phyloP scores from a whole-genome alignment of 306 rosid species.

The Sindora glabra region DNA sequence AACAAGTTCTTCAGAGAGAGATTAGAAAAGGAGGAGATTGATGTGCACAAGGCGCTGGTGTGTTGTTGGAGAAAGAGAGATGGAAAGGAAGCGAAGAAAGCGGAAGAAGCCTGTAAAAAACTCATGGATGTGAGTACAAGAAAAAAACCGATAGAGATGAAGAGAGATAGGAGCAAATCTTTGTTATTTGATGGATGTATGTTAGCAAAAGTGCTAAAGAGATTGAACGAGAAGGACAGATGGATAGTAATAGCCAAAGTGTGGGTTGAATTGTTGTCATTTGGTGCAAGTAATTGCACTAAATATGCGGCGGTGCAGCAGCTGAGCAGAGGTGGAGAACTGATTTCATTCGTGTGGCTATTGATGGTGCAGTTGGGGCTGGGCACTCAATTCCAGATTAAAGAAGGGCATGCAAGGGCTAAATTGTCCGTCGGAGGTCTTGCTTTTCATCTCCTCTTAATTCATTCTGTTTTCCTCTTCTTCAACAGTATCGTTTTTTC shows the following conservation, averaged over 20 bases:
- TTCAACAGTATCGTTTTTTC: no score
- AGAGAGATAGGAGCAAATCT: slow-evolving; percentile 11
- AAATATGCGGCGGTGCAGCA: slow-evolving; percentile 11
- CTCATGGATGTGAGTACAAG: background rate
- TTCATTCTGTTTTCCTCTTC: no score
- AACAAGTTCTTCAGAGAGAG: background rate
- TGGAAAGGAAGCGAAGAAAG: no score
- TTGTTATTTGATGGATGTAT: slow-evolving; percentile 2
- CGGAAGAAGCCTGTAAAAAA: background rate
- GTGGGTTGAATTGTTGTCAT: slow-evolving; percentile 31
- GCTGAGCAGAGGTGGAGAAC: slow-evolving; percentile 33
- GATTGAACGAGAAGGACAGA: background rate
- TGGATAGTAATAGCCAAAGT: slow-evolving; percentile 17
- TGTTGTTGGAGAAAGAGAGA: no score
- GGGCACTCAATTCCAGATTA: slow-evolving; percentile 29
- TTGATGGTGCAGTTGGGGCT: slow-evolving; percentile 28
- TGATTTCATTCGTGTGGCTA: slow-evolving; percentile 26
- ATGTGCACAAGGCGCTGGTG: no score
- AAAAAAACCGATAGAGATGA: background rate
- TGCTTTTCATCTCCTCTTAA: no score
- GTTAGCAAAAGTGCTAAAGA: background rate
- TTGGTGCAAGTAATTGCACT: slow-evolving; percentile 24
- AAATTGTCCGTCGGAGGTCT: slow-evolving; percentile 21
- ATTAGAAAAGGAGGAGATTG: rapidly evolving
- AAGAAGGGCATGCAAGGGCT: slow-evolving; percentile 33